A percentile compares a stretch with the other conserved stretches of the same genome.
Evolutionary conservation across 2,329 filamentous ascomycete species (phyloP).

Genomic region (Cladophialophora chaetospira): DNA sequence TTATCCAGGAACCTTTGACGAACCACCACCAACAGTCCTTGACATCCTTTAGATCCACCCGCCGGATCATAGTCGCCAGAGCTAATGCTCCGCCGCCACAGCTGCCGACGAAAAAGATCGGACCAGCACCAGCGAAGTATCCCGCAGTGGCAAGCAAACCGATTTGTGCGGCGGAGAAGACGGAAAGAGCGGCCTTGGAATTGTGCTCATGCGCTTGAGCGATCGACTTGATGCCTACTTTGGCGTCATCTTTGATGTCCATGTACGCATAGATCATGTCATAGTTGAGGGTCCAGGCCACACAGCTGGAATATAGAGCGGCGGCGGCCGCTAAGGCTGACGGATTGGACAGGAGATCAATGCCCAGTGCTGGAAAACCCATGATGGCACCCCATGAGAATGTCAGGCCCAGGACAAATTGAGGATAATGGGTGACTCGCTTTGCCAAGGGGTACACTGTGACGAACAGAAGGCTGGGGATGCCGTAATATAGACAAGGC

Average conservation of each 20-base stretch:
- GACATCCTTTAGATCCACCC: slow-evolving; percentile 59
- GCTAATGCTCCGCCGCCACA: slow-evolving; percentile 59
- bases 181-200: slow-evolving; percentile 47
- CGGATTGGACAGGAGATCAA: slow-evolving; percentile 46
- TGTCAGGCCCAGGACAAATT: slow-evolving; percentile 54
- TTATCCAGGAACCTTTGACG: slow-evolving; percentile 62
- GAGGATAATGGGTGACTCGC: slow-evolving; percentile 56
- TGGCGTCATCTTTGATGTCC: slow-evolving; percentile 54
- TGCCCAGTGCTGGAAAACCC: slow-evolving; percentile 49
- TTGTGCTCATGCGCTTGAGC: slow-evolving; percentile 52
- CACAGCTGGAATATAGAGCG: slow-evolving; percentile 50
- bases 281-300: slow-evolving; percentile 53
- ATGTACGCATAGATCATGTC: slow-evolving; percentile 57
- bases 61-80: slow-evolving; percentile 61
- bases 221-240: slow-evolving; percentile 55
- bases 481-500: slow-evolving; percentile 47
- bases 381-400: slow-evolving; percentile 56
- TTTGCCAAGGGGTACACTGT: slow-evolving; percentile 56
- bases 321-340: slow-evolving; percentile 42
- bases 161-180: slow-evolving; percentile 45
- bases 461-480: slow-evolving; percentile 48
- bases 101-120: slow-evolving; percentile 59
- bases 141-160: slow-evolving; percentile 48
- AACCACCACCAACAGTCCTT: slow-evolving; percentile 68
- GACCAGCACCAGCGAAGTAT: slow-evolving; percentile 56